phyloP scores from a whole-genome alignment of 176 grass and related monocot species.

The Poa annua region DNA sequence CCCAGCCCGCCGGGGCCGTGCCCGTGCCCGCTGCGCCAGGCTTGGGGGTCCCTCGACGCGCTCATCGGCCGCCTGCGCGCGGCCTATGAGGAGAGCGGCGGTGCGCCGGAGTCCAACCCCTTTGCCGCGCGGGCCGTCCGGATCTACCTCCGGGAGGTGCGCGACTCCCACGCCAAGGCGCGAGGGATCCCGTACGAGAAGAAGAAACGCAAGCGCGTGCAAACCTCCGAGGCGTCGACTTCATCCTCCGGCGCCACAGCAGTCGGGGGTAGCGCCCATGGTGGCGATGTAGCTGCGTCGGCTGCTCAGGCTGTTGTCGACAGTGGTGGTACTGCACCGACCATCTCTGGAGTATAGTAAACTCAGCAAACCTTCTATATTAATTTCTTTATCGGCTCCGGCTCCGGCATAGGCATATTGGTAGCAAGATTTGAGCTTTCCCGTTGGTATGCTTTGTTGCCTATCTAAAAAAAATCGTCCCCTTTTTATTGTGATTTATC shows the following conservation, averaged over 20 bases:
- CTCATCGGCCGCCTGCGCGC: conserved; percentile 96
- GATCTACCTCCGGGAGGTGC: conserved; percentile 98
- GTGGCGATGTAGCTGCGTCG: not conserved
- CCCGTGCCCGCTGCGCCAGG: conserved; percentile 85
- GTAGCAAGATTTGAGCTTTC: conserved; percentile 47
- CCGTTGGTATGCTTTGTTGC: conserved; percentile 23
- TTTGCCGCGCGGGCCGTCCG: conserved; percentile 89
- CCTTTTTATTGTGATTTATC: not conserved
- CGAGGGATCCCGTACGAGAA: conserved; percentile 96
- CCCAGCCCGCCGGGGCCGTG: conserved; percentile 75
- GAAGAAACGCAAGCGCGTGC: conserved; percentile 91
- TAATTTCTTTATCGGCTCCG: conserved; percentile 21
- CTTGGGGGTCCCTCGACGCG: conserved; percentile 96
- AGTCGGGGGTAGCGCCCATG: not conserved
- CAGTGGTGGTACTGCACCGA: conserved; percentile 32
- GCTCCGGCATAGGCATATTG: conserved; percentile 4
- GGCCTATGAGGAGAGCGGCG: conserved; percentile 95
- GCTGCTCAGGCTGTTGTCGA: conserved; percentile 26
- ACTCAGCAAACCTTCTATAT: conserved; percentile 44
- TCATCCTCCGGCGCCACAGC: not conserved
- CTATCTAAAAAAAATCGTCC: too few relatives aligned
- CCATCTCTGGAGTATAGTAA: conserved; percentile 54
- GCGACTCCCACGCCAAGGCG: conserved; percentile 91
- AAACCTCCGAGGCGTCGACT: conserved; percentile 19
- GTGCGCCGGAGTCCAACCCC: conserved; percentile 84